Evolutionary conservation across 331 rosid species (phyloP).

Genomic region (Telfairia occidentalis): DNA sequence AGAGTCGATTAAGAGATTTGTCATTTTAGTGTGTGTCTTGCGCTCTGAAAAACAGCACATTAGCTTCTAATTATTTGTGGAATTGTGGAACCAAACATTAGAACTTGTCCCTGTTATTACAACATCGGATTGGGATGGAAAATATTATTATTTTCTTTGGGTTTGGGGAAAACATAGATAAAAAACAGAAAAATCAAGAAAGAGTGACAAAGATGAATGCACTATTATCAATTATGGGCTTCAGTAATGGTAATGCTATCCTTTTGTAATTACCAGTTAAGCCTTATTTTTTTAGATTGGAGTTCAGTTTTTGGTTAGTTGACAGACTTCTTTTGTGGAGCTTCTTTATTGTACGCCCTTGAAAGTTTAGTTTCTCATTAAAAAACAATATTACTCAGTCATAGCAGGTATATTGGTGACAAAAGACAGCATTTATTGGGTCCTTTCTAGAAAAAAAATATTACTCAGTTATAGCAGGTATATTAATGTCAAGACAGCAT

Average conservation of each 20-base stretch:
- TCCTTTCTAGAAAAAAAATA: too few species aligned
- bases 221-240: too few species aligned
- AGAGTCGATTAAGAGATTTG: background rate
- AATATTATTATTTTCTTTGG: background rate
- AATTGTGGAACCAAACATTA: background rate
- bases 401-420: background rate
- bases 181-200: background rate
- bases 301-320: too few species aligned
- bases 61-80: background rate
- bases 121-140: background rate
- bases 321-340: too few species aligned
- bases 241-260: too few species aligned
- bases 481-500: background rate
- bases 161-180: background rate
- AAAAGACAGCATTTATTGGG: too few species aligned
- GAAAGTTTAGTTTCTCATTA: too few species aligned
- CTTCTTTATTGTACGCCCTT: too few species aligned
- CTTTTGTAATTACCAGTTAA: too few species aligned
- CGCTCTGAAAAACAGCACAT: background rate
- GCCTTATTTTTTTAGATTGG: too few species aligned
- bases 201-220: background rate
- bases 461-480: background rate
- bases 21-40: background rate
- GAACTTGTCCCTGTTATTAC: background rate
- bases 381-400: too few species aligned